Evolutionary conservation across 2,329 filamentous ascomycete genomes (phyloP), one percentile per base, ranked within the genome.

Genomic region (Aureobasidium sp.): DNA sequence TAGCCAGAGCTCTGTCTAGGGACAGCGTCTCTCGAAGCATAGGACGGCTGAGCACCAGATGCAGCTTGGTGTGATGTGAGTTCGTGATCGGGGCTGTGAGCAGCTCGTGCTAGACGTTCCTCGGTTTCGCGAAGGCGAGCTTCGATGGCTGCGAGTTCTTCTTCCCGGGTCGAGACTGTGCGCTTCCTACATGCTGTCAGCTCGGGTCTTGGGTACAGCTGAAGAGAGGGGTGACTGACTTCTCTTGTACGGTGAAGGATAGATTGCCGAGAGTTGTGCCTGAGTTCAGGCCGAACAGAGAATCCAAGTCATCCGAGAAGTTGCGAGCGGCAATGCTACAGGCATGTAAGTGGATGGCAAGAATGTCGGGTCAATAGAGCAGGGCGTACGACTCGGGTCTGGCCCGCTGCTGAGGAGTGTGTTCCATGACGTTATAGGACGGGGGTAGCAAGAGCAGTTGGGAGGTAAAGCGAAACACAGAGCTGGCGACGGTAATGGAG

Each of bases 261-360:
- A 96, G 82, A 65, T 88, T 83, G 70, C 87, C 84, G 63, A 94
- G 60, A 9, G 66, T 87, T 82, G 70, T 87, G 17, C 87, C 87
- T 75, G 86, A 88, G 68, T 94, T 90, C 71, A 97, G 87, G 71
- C 89, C 88, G 79, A 97, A 97, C 68, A 95, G 88, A 73, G 91
- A 88, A 79, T 93, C 89, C 64, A 97, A 81, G 73, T 93, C 90
- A 48, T 86, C 81, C 64, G 91, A 93, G 77, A 97, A 96, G 72
- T 88, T 90, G 69, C 86, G 88, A 60, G 91, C 92, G 76, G 96
- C 86, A 64, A 90, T 94, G 66, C 92, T 96, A 76, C 17, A 51
- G 2, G 4, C 15, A 9, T 55, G 62, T 44, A 11, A 52, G 52
- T 49, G 20, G 25, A 37, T 42, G 49, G 39, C 17, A 25, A 20